A percentile compares a stretch with the other conserved stretches of the same genome.
These are phyloP conservation scores for Carallia brachiata DNA, from an alignment of 345 rosid genomes.

Conservation along the genomic window DNA sequence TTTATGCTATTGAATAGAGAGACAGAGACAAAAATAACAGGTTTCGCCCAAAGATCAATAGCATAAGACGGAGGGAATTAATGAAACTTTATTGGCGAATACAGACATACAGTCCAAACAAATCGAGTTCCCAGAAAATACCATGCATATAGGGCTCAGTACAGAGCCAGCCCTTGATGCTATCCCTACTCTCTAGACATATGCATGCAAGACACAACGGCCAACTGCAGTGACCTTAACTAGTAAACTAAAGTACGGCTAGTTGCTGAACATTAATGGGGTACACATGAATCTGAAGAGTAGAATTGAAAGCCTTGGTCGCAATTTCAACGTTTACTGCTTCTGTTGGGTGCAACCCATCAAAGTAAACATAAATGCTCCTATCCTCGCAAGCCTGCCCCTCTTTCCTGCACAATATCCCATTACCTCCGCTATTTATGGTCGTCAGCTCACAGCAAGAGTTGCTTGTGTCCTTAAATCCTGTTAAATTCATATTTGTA, in stretches of 20 bases:
- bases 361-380: slow-evolving; percentile 41
- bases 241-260: slow-evolving; percentile 4
- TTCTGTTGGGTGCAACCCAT: slow-evolving; percentile 66
- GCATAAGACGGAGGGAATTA: too few relatives aligned
- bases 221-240: too few relatives aligned
- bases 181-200: too few relatives aligned
- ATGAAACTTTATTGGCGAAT: too few relatives aligned
- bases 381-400: slow-evolving; percentile 34
- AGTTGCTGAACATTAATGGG: slow-evolving; percentile 46
- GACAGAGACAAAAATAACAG: too few relatives aligned
- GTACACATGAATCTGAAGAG: slow-evolving; percentile 31
- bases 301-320: slow-evolving; percentile 43
- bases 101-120: too few relatives aligned
- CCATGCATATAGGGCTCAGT: too few relatives aligned
- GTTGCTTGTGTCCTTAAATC: slow-evolving; percentile 27
- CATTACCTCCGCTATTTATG: slow-evolving; percentile 30
- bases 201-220: too few relatives aligned
- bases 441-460: slow-evolving; percentile 42
- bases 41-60: too few relatives aligned
- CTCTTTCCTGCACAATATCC: slow-evolving; percentile 35
- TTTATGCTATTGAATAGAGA: too few relatives aligned
- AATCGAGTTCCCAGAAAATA: too few relatives aligned
- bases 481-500: slow-evolving; percentile 10
- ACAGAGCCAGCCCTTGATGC: too few relatives aligned
- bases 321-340: slow-evolving; percentile 47